Base-by-base conservation (phyloP, 2,329 filamentous ascomycete genomes). In the Trichoderma aggressivum region DNA sequence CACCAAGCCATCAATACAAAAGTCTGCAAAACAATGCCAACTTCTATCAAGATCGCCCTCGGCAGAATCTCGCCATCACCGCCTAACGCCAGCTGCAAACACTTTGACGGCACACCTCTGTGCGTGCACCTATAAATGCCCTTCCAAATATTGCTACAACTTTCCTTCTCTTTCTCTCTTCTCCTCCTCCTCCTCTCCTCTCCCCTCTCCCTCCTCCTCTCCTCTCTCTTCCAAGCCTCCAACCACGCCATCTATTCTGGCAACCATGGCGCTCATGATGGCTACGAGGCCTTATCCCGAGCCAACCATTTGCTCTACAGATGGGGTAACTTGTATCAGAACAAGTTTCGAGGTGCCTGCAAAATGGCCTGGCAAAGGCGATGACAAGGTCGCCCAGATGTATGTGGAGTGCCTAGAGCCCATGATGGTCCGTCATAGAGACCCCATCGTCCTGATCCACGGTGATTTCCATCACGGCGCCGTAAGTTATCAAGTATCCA, bases 401-500 rank as follows among this genome's bases (percentile, higher is more conserved):
- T 14, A 59, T 2, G 56, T 59, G 6, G 56, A 59, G 56, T 32
- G 32, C 12, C 28, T 59, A 11, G 56, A n/a, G 30, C 56, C 56
- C 12, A 21, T 7, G n/a, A n/a, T 32, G 11, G 18, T 59, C n/a
- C 28, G 32, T 6, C 30, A 59, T 34, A 14, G 16, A 10, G 30
- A 59, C 6, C 56, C 56, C n/a, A 79, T 82, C 34, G 68, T 82
- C 5, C 73, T 82, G 24, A 76, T 82, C 36, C 81, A 82, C 34
- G 81, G 79, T 16, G 80, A 81, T 34, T 80, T 75, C 21, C 80
- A 82, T 61, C 79, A 78, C 53, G 79, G 80, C 7, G 75, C 80
- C 73, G 80, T 80, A 69, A 60, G 75, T 8, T 7, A 24, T 32
- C 7, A 59, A 18, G 16, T 10, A 55, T 12, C 36, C 58, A 30